phyloP scores from a whole-genome alignment of 2,329 filamentous ascomycete species.

The Pseudogymnoascus sp. region DNA sequence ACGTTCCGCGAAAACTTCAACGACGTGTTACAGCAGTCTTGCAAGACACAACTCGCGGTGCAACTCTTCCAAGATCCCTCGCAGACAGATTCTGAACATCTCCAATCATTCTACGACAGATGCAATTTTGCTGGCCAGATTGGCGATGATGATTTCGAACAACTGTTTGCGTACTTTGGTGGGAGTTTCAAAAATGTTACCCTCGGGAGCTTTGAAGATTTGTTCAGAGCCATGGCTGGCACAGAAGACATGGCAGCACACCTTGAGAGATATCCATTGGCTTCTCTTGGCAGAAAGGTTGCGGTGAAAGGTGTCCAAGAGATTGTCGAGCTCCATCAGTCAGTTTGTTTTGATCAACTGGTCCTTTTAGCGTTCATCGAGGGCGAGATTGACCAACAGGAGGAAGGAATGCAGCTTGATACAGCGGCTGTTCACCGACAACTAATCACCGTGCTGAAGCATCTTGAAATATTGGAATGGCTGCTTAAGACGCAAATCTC shows the following conservation, averaged over 20 bases:
- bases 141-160: slow-evolving; percentile 70
- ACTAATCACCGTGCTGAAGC: slow-evolving; percentile 62
- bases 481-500: slow-evolving; percentile 52
- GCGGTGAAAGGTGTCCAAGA: slow-evolving; percentile 74
- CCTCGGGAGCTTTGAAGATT: slow-evolving; percentile 45
- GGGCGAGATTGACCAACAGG: slow-evolving; percentile 67
- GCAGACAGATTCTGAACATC: slow-evolving; percentile 62
- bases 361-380: slow-evolving; percentile 81
- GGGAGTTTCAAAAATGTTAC: slow-evolving; percentile 54
- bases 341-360: slow-evolving; percentile 72
- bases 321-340: slow-evolving; percentile 62
- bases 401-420: slow-evolving; percentile 57
- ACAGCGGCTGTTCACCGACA: slow-evolving; percentile 66
- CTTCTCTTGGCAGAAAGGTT: slow-evolving; percentile 68
- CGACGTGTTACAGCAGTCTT: slow-evolving; percentile 59
- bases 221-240: slow-evolving; percentile 41
- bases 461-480: slow-evolving; percentile 68
- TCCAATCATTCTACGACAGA: slow-evolving; percentile 70
- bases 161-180: slow-evolving; percentile 62
- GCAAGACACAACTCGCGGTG: slow-evolving; percentile 57
- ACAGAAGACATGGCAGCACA: slow-evolving; percentile 28
- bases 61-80: slow-evolving; percentile 70
- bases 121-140: slow-evolving; percentile 73
- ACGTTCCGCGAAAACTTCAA: slow-evolving; percentile 65
- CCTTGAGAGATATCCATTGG: slow-evolving; percentile 41